Evolutionary conservation across 768 basidiomycete genomes (phyloP).

Genomic region (Termitomyces sp.): DNA sequence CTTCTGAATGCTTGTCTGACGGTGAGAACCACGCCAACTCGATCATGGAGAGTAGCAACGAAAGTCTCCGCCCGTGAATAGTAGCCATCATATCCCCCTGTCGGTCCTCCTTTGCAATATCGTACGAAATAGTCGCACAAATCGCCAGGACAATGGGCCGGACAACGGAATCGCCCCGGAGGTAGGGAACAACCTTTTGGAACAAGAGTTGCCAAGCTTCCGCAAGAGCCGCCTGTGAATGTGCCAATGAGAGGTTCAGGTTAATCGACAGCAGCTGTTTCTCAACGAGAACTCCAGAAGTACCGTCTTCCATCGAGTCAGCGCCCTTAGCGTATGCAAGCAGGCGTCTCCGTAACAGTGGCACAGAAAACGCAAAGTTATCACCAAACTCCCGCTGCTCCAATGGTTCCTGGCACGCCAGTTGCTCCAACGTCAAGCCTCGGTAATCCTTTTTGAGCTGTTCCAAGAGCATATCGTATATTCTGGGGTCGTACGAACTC

Average conservation of each 20-base stretch:
- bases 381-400: conserved; percentile 77
- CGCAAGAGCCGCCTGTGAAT: conserved; percentile 68
- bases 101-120: conserved; percentile 62
- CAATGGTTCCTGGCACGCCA: conserved; percentile 56
- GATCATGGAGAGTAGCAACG: conserved; percentile 69
- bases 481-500: conserved; percentile 63
- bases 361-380: conserved; percentile 65
- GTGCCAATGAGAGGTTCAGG: conserved; percentile 79
- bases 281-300: conserved; percentile 45
- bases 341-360: conserved; percentile 55
- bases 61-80: conserved; percentile 71
- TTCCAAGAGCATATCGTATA: conserved; percentile 58
- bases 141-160: conserved; percentile 51
- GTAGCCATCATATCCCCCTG: conserved; percentile 81
- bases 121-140: conserved; percentile 58
- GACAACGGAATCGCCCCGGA: conserved; percentile 54
- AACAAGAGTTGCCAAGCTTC: conserved; percentile 77
- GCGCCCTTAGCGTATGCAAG: conserved; percentile 38
- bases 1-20: conserved; percentile 45
- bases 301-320: conserved; percentile 33
- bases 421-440: conserved; percentile 56
- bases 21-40: conserved; percentile 75
- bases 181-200: conserved; percentile 54
- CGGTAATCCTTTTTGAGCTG: conserved; percentile 47
- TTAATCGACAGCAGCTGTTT: conserved; percentile 70